A percentile compares a stretch with the other conserved stretches of the same genome.
Evolutionary conservation across 2,329 filamentous ascomycete genomes (phyloP).

Genomic region (Sarocladium brachiariae): DNA sequence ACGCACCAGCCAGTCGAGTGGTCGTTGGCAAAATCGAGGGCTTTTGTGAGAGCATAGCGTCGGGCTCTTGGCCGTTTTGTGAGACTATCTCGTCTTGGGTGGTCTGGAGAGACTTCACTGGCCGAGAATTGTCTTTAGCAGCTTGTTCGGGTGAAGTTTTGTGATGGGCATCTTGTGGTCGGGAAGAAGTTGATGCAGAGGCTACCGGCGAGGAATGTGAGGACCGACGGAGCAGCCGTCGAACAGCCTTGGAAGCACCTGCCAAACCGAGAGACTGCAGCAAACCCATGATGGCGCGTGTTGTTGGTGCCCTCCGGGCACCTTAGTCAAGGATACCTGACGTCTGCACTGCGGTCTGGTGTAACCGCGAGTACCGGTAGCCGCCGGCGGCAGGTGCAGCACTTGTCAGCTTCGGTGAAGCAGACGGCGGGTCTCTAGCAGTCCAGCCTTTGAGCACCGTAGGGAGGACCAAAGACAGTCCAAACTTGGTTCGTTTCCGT

Average conservation of each 20-base stretch:
- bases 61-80: not conserved
- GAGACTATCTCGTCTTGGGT: not conserved
- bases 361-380: constrained; percentile 7
- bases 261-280: constrained; percentile 8
- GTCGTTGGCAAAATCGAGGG: not conserved
- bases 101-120: not conserved
- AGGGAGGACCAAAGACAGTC: too few relatives aligned
- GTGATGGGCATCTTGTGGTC: constrained; percentile 5
- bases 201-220: constrained; percentile 21
- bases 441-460: too few relatives aligned
- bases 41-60: not conserved
- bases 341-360: not conserved
- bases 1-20: not conserved
- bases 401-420: not conserved
- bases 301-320: not conserved
- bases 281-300: constrained; percentile 9
- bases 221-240: constrained; percentile 5
- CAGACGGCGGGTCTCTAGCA: too few relatives aligned
- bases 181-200: constrained; percentile 16
- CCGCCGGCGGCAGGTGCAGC: not conserved
- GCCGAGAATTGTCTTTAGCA: not conserved
- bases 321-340: not conserved
- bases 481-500: too few relatives aligned
- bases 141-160: not conserved
- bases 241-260: constrained; percentile 8